Evolutionary conservation across 345 rosid species (phyloP), one percentile per base, ranked within the genome.

Genomic region (Camelina neglecta): DNA sequence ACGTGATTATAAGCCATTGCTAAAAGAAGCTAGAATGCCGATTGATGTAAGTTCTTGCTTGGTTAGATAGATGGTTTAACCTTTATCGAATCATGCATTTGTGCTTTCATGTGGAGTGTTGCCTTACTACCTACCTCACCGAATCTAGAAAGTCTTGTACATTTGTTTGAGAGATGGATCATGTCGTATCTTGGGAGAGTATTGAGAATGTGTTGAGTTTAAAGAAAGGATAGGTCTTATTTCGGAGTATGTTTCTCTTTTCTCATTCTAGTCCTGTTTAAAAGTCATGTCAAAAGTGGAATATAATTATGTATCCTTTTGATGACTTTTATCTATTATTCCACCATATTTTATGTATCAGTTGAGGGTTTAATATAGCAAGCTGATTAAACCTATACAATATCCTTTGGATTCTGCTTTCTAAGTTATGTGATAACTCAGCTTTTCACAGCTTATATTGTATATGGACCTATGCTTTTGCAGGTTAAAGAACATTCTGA

Each of bases 401-500:
- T 13, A 54, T 54, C 11, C 63, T 47, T 38, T 65, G 38, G 29
- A 39, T 50, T 65, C 50, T 58, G 21, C n/a, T 48, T 64, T 63
- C 33, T 13, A 47, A 33, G n/a, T 29, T 20, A 33, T 54, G 33
- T 42, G 61, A 15, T 26, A 33, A 42, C 48, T 61, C 20, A 44
- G 74, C 10, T 21, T 6, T 39, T 41, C 15, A 31, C 36, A 26
- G 33, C 10, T 76, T 23, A 70, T 76, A 47, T 29, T 7, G 20
- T 72, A 8, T 72, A 8, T 51, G 61, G 66, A 71, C 48, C 39
- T 68, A 65, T 75, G 64, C 38, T 60, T 77, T 48, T 72, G 57
- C 88, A 95, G 97, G 83, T 92, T 60, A 90, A 85, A 67, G 86
- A 88, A 61, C 76, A 86, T 83, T 91, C 88, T 73, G 90, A 86